A percentile compares a stretch with the other conserved stretches of the same genome.
phyloP scores from a whole-genome alignment of 768 basidiomycete genomes.

The Russula griseocarnosa region DNA sequence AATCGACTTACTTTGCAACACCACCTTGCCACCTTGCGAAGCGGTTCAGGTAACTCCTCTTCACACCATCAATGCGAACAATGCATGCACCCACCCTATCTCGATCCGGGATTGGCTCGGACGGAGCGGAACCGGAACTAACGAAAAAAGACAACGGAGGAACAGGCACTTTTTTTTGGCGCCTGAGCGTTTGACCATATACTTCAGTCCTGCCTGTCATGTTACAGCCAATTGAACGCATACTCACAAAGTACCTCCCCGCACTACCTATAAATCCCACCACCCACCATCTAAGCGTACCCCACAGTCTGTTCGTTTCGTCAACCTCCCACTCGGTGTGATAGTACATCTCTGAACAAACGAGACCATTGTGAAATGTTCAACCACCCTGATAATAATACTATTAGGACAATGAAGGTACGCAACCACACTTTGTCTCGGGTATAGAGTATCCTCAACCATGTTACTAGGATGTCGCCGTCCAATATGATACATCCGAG shows the following conservation, averaged over 20 bases:
- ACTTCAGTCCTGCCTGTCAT: not conserved
- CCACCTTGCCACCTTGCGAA: too few relatives aligned
- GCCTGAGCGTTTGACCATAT: too few relatives aligned
- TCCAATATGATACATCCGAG: constrained; percentile 7
- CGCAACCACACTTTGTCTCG: not conserved
- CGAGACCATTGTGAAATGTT: not conserved
- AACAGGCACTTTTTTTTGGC: not conserved
- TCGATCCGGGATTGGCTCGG: not conserved
- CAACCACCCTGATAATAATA: not conserved
- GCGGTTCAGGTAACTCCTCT: too few relatives aligned
- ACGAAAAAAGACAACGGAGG: not conserved
- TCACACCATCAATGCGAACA: too few relatives aligned
- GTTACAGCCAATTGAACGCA: not conserved
- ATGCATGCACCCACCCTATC: too few relatives aligned
- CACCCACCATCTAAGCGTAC: not conserved
- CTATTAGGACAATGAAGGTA: constrained; percentile 11
- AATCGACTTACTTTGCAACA: too few relatives aligned
- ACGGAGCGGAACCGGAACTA: not conserved
- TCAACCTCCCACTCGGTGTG: not conserved
- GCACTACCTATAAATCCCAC: not conserved
- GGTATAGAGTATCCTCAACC: constrained; percentile 2
- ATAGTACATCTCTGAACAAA: not conserved
- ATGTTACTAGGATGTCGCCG: constrained; percentile 17
- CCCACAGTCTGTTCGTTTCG: not conserved
- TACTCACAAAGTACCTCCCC: not conserved